phyloP scores from a whole-genome alignment of 208 protist genomes.

The Wallacemonas rigidus region DNA sequence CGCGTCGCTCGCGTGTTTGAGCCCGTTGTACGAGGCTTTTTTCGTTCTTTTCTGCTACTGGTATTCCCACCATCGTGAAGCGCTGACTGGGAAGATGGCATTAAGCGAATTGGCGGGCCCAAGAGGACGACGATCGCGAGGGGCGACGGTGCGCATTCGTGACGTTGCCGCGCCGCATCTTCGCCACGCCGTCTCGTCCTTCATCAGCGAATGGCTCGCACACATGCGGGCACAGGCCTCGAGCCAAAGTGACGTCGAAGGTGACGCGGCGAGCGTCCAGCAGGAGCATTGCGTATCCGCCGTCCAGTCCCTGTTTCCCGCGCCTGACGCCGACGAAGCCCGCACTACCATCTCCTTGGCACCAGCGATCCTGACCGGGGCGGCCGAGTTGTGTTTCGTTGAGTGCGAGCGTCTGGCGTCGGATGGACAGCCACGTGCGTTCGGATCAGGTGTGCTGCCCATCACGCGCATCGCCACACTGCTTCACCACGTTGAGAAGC shows the following conservation, averaged over 20 bases:
- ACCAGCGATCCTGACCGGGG: slow-evolving; percentile 16
- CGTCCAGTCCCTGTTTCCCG: too few relatives aligned
- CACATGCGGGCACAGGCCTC: too few relatives aligned
- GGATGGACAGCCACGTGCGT: slow-evolving; percentile 35
- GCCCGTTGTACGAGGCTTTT: slow-evolving; percentile 15
- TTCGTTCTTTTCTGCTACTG: slow-evolving; percentile 3
- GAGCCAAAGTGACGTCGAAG: too few relatives aligned
- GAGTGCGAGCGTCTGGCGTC: slow-evolving; percentile 28
- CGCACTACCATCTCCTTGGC: neutral
- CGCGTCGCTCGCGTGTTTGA: slow-evolving; percentile 3
- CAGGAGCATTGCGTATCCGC: too few relatives aligned
- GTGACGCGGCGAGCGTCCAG: too few relatives aligned
- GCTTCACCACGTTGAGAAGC: slow-evolving; percentile 20
- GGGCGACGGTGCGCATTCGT: too few relatives aligned
- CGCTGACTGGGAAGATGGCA: too few relatives aligned
- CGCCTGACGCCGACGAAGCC: neutral
- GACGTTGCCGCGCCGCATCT: too few relatives aligned
- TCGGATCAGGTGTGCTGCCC: slow-evolving; percentile 27
- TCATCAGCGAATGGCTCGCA: too few relatives aligned
- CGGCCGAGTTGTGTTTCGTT: slow-evolving; percentile 27
- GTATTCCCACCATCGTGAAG: neutral
- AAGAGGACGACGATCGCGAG: too few relatives aligned
- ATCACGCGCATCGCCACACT: slow-evolving; percentile 18
- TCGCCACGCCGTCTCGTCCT: too few relatives aligned
- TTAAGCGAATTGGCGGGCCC: too few relatives aligned